These are phyloP conservation scores for Picochlorum sp. DNA, from an alignment of 139 green algal species.

Conservation along the genomic window DNA sequence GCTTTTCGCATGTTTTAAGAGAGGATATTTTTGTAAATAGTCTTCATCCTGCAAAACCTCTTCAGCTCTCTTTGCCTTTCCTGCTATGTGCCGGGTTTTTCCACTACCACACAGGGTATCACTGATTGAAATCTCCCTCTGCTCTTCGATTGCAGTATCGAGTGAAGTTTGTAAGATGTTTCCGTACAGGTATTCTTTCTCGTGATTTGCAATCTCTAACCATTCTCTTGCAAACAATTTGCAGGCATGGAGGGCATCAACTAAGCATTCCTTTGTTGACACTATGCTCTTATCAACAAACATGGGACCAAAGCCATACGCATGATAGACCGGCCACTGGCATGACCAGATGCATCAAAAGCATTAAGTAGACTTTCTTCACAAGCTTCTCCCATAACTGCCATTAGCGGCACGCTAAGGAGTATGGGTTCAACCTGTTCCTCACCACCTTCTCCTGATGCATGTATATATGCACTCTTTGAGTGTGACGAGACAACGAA, in stretches of 20 bases:
- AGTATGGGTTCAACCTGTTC: too few relatives aligned
- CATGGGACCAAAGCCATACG: constrained; percentile 33
- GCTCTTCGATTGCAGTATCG: constrained; percentile 36
- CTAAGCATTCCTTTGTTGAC: constrained; percentile 9
- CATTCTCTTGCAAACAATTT: constrained; percentile 61
- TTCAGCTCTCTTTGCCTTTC: not conserved
- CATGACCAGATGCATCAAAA: too few relatives aligned
- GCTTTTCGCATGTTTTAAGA: too few relatives aligned
- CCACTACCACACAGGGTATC: constrained; percentile 49
- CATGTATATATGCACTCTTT: not conserved
- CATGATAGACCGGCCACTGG: too few relatives aligned
- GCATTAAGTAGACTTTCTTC: too few relatives aligned
- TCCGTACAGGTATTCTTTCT: constrained; percentile 37
- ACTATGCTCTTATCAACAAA: constrained; percentile 10
- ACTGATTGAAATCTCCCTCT: constrained; percentile 32
- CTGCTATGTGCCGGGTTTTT: constrained; percentile 43
- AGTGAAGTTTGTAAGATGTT: constrained; percentile 30
- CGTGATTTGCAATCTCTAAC: constrained; percentile 52
- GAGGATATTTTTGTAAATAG: too few relatives aligned
- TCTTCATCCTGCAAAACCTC: not conserved
- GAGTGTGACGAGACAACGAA: not conserved
- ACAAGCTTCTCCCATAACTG: too few relatives aligned
- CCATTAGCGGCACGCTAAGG: too few relatives aligned
- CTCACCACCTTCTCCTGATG: too few relatives aligned
- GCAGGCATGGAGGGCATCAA: constrained; percentile 40